Evolutionary conservation across 78 protist species (phyloP).

Genomic region (Dictyostelium purpureum): DNA sequence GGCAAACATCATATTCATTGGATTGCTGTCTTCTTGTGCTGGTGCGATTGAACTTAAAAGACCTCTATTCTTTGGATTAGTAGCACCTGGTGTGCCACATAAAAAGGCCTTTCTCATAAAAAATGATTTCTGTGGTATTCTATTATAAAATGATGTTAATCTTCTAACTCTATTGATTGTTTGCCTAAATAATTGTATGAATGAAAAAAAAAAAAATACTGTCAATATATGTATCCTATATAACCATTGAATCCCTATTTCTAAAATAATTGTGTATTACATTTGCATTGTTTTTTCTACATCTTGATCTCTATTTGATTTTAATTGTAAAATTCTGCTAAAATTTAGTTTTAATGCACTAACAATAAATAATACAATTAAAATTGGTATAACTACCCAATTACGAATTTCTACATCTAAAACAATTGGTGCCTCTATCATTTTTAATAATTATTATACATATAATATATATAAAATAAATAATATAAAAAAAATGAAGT

Average conservation of each 20-base stretch:
- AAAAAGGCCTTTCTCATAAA: conserved; percentile 62
- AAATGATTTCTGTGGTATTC: conserved; percentile 59
- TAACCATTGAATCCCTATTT: conserved; percentile 3
- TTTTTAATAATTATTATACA: background rate
- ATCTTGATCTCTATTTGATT: conserved; percentile 53
- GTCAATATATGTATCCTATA: background rate
- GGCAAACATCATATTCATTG: conserved; percentile 21
- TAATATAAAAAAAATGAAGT: background rate
- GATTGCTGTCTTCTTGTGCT: conserved; percentile 7
- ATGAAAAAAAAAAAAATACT: background rate
- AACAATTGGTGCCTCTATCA: conserved; percentile 54
- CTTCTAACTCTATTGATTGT: conserved; percentile 57
- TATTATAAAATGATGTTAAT: conserved; percentile 65
- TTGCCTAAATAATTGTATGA: conserved; percentile 23
- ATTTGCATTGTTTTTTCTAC: conserved; percentile 42
- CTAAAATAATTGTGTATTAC: background rate
- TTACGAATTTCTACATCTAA: conserved; percentile 78
- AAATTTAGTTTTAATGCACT: conserved; percentile 83
- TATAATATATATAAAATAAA: background rate
- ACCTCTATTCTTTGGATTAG: conserved; percentile 33
- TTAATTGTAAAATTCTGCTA: conserved; percentile 25
- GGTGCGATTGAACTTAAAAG: background rate
- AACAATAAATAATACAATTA: conserved; percentile 84
- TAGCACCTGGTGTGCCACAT: background rate
- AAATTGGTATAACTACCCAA: conserved; percentile 90